Percentiles rank a stretch among this genome's conserved stretches.
phyloP scores from a whole-genome alignment of 2,329 filamentous ascomycete genomes.

The Hysterium pulicare region DNA sequence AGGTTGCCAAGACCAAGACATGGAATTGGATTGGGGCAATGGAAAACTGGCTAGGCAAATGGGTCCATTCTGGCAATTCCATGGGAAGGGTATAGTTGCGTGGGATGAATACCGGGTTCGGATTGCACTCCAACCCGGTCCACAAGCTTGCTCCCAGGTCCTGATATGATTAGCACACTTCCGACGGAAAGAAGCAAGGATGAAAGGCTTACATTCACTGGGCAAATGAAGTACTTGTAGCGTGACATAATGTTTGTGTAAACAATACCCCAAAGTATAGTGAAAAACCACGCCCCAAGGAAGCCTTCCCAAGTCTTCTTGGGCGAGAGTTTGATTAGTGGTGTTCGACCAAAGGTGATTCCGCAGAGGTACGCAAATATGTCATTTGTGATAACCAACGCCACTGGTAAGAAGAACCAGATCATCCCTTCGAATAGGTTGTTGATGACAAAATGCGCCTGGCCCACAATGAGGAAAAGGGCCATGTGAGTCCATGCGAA shows the following conservation, averaged over 20 bases:
- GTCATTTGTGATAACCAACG: slow-evolving; percentile 96
- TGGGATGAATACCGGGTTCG: slow-evolving; percentile 86
- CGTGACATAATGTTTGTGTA: slow-evolving; percentile 82
- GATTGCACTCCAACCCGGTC: slow-evolving; percentile 82
- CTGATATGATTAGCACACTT: too few relatives aligned
- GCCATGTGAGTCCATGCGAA: slow-evolving; percentile 99
- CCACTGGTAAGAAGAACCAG: slow-evolving; percentile 96
- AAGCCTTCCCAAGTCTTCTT: slow-evolving; percentile 99
- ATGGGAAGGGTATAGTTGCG: slow-evolving; percentile 67
- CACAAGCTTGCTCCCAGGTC: slow-evolving; percentile 92
- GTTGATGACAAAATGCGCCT: slow-evolving; percentile 99
- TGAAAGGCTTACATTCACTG: slow-evolving; percentile 69
- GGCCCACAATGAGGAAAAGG: slow-evolving; percentile 92
- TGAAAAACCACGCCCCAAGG: slow-evolving; percentile 93
- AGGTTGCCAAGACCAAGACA: slow-evolving; percentile 83
- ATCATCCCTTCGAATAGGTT: slow-evolving; percentile 99
- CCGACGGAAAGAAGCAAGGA: too few relatives aligned
- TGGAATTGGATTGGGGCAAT: slow-evolving; percentile 91
- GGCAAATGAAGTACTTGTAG: slow-evolving; percentile 97
- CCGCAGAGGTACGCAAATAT: slow-evolving; percentile 98
- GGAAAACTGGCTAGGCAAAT: slow-evolving; percentile 67
- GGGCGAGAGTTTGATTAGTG: slow-evolving; percentile 94
- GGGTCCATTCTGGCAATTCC: slow-evolving; percentile 60
- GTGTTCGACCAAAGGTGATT: slow-evolving; percentile 92
- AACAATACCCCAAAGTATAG: slow-evolving; percentile 76